These are phyloP conservation scores for Yamadazyma ubonensis DNA, from an alignment of 805 yeast species.

Conservation along the genomic window DNA sequence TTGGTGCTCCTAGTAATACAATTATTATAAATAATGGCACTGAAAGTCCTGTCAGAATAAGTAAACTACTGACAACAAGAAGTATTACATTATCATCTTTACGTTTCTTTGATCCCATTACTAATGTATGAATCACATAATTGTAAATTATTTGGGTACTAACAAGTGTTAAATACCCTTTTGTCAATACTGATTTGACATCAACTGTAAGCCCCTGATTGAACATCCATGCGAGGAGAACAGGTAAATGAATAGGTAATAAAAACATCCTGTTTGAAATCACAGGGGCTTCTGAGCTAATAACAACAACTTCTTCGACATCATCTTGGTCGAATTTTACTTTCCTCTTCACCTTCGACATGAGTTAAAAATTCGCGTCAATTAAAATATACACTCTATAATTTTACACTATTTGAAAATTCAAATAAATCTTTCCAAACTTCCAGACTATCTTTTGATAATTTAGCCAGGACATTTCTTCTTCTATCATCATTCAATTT, in stretches of 20 bases:
- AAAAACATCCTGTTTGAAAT: constrained; percentile 11
- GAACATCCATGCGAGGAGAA: constrained; percentile 30
- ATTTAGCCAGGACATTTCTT: constrained; percentile 51
- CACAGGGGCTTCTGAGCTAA: constrained; percentile 8
- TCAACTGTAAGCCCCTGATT: constrained; percentile 27
- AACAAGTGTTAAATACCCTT: constrained; percentile 26
- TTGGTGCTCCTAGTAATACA: constrained; percentile 80
- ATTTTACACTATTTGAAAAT: constrained; percentile 42
- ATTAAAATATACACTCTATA: constrained; percentile 4
- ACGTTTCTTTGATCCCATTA: constrained; percentile 7
- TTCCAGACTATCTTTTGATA: constrained; percentile 56
- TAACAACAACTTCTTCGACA: constrained; percentile 8
- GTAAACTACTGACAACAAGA: constrained; percentile 26
- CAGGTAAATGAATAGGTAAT: constrained; percentile 31
- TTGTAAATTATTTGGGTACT: constrained; percentile 26
- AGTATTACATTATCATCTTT: constrained; percentile 20
- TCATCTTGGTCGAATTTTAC: constrained; percentile 15
- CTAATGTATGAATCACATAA: constrained; percentile 16
- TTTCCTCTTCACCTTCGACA: constrained; percentile 11
- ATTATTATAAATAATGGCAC: constrained; percentile 40
- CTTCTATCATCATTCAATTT: constrained; percentile 58
- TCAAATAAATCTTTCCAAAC: constrained; percentile 68
- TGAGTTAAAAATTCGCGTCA: constrained; percentile 1
- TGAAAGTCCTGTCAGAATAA: constrained; percentile 35
- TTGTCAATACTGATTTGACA: constrained; percentile 21